Evolutionary conservation across 2,329 filamentous ascomycete genomes (phyloP), one percentile per base, ranked within the genome.

Genomic region (Claviceps pazoutovae): DNA sequence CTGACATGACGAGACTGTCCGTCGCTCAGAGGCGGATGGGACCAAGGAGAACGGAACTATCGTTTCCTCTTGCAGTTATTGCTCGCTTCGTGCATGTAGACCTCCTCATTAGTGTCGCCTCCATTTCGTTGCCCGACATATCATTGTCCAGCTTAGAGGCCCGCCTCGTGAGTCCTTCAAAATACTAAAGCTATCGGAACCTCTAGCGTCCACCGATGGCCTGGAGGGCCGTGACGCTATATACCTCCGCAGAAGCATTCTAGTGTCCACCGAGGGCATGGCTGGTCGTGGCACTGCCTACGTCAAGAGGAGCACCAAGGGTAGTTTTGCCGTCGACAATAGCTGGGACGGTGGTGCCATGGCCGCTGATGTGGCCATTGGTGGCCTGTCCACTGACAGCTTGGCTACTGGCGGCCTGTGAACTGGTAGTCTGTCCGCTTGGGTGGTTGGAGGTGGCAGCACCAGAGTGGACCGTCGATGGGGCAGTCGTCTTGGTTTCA

Each of bases 401-500:
- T 9, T 11, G 30, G 9, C 30, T 34, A 34, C 9, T 34, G 30
- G 4, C 3, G 8, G 30, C 9, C 30, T 11, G 30, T 34, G 4
- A 34, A 34, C 30, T 11, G 30, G 4, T 11, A 34, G 30, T 3
- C 30, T 34, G 30, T 34, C 30, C 30, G 30, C 30, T 34, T 34
- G 30, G 30, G 30, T 9, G 8, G 4, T 34, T 34, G 9, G 30
- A 1, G 30, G 30, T 34, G 8, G 30, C 30, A 34, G 30, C 9
- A 4, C 30, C 30, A 34, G 30, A 34, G 30, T 34, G 30, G 3
- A 57, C 46, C 26, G 21, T 61, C 63, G 3, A 59, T 48, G 45
- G 30, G 11, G 45, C 45, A 17, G 30, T 5, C n/a, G 45, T 46
- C 68, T 79, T 80, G 54, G 70, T 70, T 53, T 69, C 66, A 13